Conservation (phyloP, 2,329 filamentous ascomycete genomes). For the Diaporthe humulicola region DNA sequence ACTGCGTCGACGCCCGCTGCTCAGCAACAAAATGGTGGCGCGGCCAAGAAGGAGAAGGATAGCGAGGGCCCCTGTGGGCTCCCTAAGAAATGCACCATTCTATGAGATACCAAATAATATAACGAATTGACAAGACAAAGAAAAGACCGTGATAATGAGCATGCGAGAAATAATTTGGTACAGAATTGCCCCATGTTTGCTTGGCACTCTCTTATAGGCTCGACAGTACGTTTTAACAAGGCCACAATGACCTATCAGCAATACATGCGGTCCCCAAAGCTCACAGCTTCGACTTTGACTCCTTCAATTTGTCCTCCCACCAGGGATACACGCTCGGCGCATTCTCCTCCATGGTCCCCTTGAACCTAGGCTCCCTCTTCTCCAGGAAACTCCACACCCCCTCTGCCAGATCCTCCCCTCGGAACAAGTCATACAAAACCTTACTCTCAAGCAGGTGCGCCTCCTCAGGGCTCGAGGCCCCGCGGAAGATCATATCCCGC, state of each 20-base stretch:
- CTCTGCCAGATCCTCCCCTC: conserved; percentile 71
- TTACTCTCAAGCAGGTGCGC: conserved; percentile 78
- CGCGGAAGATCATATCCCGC: conserved; percentile 78
- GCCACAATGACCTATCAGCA: neutral
- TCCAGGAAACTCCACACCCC: conserved; percentile 78
- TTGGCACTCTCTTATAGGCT: too few relatives aligned
- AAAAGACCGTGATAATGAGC: neutral
- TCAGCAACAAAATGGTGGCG: conserved; percentile 41
- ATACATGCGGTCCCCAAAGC: neutral
- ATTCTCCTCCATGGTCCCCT: conserved; percentile 70
- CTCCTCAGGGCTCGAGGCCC: conserved; percentile 71
- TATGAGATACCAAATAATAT: conserved; percentile 56
- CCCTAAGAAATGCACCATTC: conserved; percentile 79
- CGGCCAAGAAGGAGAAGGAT: conserved; percentile 46
- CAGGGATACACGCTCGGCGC: conserved; percentile 74
- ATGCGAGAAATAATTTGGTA: neutral
- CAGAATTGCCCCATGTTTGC: neutral
- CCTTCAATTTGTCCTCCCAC: conserved; percentile 70
- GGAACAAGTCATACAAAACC: conserved; percentile 73
- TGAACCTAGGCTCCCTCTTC: conserved; percentile 75
- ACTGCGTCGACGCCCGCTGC: conserved; percentile 31
- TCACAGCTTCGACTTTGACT: conserved; percentile 29
- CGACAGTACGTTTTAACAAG: neutral
- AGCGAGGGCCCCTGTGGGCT: conserved; percentile 80
- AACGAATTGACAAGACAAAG: neutral